phyloP scores from a whole-genome alignment of 2,329 filamentous ascomycete genomes.

The Fusarium brevicatenulatum region DNA sequence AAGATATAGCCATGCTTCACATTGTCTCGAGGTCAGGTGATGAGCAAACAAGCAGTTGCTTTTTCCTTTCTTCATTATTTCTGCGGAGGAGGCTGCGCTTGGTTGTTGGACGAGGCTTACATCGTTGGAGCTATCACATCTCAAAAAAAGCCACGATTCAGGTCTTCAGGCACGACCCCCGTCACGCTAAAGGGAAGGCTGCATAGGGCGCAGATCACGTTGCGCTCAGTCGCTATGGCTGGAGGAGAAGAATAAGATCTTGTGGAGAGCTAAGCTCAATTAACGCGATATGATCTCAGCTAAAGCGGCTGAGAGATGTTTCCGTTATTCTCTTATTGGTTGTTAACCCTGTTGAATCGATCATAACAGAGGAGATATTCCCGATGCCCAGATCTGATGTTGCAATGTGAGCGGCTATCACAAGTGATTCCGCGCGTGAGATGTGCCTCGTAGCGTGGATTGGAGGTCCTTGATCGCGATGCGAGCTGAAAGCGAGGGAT shows the following conservation, averaged over 20 bases:
- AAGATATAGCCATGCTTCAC: neutral
- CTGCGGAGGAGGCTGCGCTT: no score
- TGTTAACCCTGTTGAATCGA: neutral
- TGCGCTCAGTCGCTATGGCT: neutral
- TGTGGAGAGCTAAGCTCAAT: constrained; percentile 3
- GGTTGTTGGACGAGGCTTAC: constrained; percentile 2
- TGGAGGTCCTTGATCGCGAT: no score
- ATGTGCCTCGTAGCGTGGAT: neutral
- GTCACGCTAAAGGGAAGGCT: constrained; percentile 30
- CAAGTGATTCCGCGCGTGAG: constrained; percentile 1
- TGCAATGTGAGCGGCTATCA: constrained; percentile 10
- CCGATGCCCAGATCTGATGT: constrained; percentile 23
- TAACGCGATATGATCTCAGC: constrained; percentile 13
- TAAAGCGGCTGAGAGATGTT: neutral
- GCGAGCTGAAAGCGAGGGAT: neutral
- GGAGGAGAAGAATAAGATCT: neutral
- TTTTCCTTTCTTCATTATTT: no score
- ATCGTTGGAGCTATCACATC: constrained; percentile 31
- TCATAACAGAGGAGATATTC: constrained; percentile 1
- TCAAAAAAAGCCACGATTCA: constrained; percentile 31
- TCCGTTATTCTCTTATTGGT: constrained; percentile 14
- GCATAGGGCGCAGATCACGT: constrained; percentile 13
- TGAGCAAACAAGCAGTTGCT: neutral
- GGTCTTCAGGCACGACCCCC: neutral
- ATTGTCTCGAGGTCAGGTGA: constrained; percentile 11